These are phyloP conservation scores for Zostera marina DNA, from an alignment of 116 monocot species.

Conservation along the genomic window DNA sequence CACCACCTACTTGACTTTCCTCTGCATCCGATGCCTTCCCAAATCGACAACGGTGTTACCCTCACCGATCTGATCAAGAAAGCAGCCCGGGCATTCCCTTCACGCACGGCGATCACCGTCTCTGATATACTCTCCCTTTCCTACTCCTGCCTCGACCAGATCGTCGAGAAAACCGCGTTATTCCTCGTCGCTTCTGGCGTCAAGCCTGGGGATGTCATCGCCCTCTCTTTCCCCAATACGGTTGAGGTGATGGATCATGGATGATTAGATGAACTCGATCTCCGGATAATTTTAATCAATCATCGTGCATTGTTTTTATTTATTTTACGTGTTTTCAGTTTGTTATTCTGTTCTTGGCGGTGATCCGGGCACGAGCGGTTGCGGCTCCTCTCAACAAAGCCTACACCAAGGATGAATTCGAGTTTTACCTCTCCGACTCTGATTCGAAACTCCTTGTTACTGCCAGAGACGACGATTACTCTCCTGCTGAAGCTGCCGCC, in stretches of 20 bases:
- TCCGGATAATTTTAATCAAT: too few relatives aligned
- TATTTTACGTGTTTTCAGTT: conserved; percentile 20
- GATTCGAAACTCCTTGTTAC: conserved; percentile 55
- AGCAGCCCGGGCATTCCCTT: conserved; percentile 30
- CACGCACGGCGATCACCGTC: conserved; percentile 40
- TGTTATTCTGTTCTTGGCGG: conserved; percentile 76
- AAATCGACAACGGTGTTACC: conserved; percentile 23
- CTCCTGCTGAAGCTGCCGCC: conserved; percentile 49
- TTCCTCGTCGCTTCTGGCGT: conserved; percentile 34
- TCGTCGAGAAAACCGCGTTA: conserved; percentile 48
- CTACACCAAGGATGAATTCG: conserved; percentile 86
- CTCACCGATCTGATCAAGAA: conserved; percentile 44
- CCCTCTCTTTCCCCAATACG: conserved; percentile 80
- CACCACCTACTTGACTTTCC: too few relatives aligned
- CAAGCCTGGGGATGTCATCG: conserved; percentile 52
- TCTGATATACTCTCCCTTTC: conserved; percentile 32
- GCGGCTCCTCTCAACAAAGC: conserved; percentile 79
- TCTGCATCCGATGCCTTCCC: conserved; percentile 3
- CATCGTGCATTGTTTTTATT: too few relatives aligned
- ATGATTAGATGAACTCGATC: too few relatives aligned
- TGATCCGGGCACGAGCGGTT: conserved; percentile 51
- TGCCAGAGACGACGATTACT: conserved; percentile 28
- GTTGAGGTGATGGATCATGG: conserved; percentile 36
- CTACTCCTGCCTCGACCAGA: conserved; percentile 37
- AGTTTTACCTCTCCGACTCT: conserved; percentile 93